Conservation (phyloP, 768 basidiomycete genomes). For the Suillus subalutaceus region DNA sequence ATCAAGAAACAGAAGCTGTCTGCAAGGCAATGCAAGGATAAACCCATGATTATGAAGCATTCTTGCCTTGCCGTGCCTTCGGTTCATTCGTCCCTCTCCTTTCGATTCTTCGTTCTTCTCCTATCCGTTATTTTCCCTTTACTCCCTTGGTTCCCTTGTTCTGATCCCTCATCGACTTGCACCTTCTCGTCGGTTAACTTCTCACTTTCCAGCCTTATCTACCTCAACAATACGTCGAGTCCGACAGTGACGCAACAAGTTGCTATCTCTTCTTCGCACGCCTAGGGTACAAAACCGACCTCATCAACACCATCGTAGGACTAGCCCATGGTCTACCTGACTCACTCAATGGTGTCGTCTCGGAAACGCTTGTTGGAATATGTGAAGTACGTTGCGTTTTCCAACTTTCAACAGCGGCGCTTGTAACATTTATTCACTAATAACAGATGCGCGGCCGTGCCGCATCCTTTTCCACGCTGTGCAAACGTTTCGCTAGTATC, state of each 20-base stretch:
- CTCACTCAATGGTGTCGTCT: constrained; percentile 77
- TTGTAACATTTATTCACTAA: constrained; percentile 5
- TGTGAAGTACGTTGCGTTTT: constrained; percentile 69
- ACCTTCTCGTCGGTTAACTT: neutral
- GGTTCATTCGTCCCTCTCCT: neutral
- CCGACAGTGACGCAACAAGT: constrained; percentile 85
- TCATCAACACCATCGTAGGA: constrained; percentile 82
- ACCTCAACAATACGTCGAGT: constrained; percentile 87
- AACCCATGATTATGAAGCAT: neutral
- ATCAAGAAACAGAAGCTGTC: neutral
- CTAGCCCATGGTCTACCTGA: constrained; percentile 85
- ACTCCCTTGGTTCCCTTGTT: neutral
- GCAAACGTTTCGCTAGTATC: constrained; percentile 88
- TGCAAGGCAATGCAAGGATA: neutral
- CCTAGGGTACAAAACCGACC: constrained; percentile 81
- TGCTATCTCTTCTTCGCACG: constrained; percentile 95
- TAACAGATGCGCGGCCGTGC: constrained; percentile 81
- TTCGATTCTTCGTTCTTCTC: neutral
- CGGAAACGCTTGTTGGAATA: constrained; percentile 88
- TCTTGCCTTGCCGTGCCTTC: neutral
- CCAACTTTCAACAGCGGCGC: neutral
- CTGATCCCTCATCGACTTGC: neutral
- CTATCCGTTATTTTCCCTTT: neutral
- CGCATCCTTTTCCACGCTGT: constrained; percentile 76
- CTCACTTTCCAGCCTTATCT: constrained; percentile 71